Base-by-base conservation (phyloP, 2,329 filamentous ascomycete species). In the Aspergillus neotritici region DNA sequence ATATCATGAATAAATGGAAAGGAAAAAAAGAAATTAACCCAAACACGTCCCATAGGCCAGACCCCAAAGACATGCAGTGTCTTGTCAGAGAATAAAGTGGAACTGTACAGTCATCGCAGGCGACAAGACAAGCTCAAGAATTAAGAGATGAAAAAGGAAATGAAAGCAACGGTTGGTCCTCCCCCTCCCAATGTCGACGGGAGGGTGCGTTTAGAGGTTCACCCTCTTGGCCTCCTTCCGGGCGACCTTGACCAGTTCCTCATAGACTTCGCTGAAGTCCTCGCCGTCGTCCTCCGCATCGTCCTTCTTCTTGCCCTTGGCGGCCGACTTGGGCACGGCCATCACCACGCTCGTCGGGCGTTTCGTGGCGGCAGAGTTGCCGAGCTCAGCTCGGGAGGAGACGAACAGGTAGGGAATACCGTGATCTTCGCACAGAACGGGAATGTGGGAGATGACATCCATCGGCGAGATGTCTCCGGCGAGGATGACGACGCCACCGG, bases 371-470 rank as follows among this genome's bases (percentile, higher is more conserved):
- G 90, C 90, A 3, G 93, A 91, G 56, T 87, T 87, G 62, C 93
- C 93, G 45, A 98, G 82, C 74, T 97, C 91, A 49, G 89, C 91
- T 58, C 93, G 84, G 61, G 86, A 94, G 48, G 84, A 82, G 58
- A 98, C 87, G 69, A 94, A 98, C 69, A 98, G 82, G 74, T 97
- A 98, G 29, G 93, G 93, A 48, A 96, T 87, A 70, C 87, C 87
- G 78, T 96, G 90, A 73, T 97, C 91, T 74, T 98, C 93, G 78
- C 93, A 97, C 46, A 97, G 84, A 45, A 98, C 87, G 60, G 93
- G 93, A 54, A 98, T 87, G 73, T 98, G 93, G 48, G 87, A 93
- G 73, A 98, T 96, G 67, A 98, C 93, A 70, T 98, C 93, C 83
- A 93, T 91, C 54, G 93, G 93, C 41, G 87, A 95, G 74, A 98